Evolutionary conservation across 306 rosid genomes (phyloP).

Genomic region (Ochetophila trinervis): DNA sequence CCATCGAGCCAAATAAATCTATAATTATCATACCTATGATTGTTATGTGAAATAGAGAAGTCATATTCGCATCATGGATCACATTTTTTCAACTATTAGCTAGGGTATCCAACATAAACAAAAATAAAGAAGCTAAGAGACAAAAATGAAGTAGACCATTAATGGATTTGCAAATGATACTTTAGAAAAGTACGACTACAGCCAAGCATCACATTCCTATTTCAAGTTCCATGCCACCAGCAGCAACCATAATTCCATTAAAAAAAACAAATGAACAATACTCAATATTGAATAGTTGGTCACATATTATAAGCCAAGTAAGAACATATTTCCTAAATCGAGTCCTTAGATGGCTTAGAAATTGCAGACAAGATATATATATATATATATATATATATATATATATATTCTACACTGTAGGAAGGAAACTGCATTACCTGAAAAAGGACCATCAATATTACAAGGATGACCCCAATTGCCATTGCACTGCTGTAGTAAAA

Average conservation of each 20-base stretch:
- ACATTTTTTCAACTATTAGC: neutral
- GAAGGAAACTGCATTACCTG: conserved; percentile 54
- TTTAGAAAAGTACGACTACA: no score
- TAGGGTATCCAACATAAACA: neutral
- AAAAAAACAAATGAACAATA: no score
- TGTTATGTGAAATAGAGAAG: neutral
- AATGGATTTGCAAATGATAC: no score
- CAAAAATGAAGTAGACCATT: neutral
- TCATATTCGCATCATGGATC: conserved; percentile 10
- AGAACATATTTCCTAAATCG: neutral
- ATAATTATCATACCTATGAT: no score
- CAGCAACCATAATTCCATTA: neutral
- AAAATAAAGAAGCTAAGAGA: neutral
- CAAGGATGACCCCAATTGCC: conserved; percentile 76
- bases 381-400: no score
- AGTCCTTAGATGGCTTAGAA: conserved; percentile 9
- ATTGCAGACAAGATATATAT: neutral
- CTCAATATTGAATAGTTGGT: no score
- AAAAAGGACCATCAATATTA: conserved; percentile 75
- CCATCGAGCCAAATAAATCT: no score
- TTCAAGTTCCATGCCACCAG: neutral
- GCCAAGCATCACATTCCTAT: no score
- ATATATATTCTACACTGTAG: conserved; percentile 10
- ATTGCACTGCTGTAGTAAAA: conserved; percentile 83
- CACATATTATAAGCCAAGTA: no score